Base-by-base conservation (phyloP, 2,329 filamentous ascomycete species). In the Plectosphaerella plurivora region DNA sequence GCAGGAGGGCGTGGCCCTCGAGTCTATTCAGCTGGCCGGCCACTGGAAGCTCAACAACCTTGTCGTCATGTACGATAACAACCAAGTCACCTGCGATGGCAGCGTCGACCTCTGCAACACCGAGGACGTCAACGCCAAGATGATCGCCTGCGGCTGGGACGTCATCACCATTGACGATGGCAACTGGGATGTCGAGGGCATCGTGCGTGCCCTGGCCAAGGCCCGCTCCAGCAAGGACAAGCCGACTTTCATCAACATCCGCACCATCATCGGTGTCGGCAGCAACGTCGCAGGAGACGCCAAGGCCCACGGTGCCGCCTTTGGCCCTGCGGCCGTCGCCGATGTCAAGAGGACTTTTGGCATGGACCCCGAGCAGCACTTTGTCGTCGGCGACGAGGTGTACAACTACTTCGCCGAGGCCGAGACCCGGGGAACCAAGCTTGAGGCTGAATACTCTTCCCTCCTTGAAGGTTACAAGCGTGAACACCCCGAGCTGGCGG, bases 231-330 rank as follows among this genome's bases (percentile, higher is more conserved):
- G 50, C 28, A 50, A 28, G 15, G 68, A 72, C 1, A 77, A 78
- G 60, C 80, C 80, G 0, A 73, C 72, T 0, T 83, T 84, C 55
- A 76, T 84, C 67, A 84, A 83, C 55, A 67, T 81, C 18, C 72
- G 70, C 3, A 83, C 80, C 0, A 66, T 78, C n/a, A 83, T 83
- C 47, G 79, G 80, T 2, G 51, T 81, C 1, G 77, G 76, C 3
- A 80, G 69, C 46, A 64, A 64, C 2, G 68, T 70, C 0, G 73
- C 72, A 0, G 76, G 76, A 8, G 67, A 75, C 14, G 79, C 79
- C 4, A 73, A 71, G 8, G 76, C 81, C 0, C 83, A 85, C 55
- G 80, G 81, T n/a, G 80, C 75, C 3, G 78, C 81, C 1, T 77
- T 83, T 33, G 81, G 79, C 8, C 65, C 68, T 2, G 71, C 77